phyloP scores from a whole-genome alignment of 345 rosid genomes.

The Viola odorata region DNA sequence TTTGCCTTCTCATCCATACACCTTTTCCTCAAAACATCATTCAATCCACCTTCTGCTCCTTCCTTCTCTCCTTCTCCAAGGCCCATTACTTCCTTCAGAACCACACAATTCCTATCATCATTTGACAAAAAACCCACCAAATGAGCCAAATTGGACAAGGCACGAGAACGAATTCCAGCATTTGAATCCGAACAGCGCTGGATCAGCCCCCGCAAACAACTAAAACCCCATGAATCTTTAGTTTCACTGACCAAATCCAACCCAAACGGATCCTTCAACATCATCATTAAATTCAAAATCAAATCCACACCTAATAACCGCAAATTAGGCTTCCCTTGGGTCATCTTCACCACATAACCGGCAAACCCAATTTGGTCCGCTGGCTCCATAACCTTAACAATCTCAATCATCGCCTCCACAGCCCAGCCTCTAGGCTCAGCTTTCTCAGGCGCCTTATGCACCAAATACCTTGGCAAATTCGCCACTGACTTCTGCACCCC shows the following conservation, averaged over 20 bases:
- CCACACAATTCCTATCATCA: conserved; percentile 36
- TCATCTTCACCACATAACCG: conserved; percentile 59
- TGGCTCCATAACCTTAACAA: conserved; percentile 51
- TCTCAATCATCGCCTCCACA: conserved; percentile 72
- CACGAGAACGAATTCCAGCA: conserved; percentile 67
- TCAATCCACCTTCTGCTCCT: conserved; percentile 33
- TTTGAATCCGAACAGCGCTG: conserved; percentile 61
- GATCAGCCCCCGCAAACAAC: conserved; percentile 59
- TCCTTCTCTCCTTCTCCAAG: conserved; percentile 28
- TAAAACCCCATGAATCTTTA: conserved; percentile 46
- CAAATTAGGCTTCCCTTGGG: conserved; percentile 60
- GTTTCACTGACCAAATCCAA: conserved; percentile 21
- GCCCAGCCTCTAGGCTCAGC: conserved; percentile 77
- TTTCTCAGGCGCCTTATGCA: conserved; percentile 80
- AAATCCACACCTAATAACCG: conserved; percentile 82
- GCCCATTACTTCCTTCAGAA: conserved; percentile 54
- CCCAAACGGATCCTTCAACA: conserved; percentile 44
- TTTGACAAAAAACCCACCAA: conserved; percentile 53
- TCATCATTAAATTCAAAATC: conserved; percentile 47
- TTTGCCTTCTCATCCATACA: conserved; percentile 88
- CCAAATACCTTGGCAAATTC: conserved; percentile 64
- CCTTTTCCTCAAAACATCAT: conserved; percentile 57
- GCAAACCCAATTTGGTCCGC: conserved; percentile 48
- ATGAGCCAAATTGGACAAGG: conserved; percentile 76
- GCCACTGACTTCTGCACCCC: conserved; percentile 49